A percentile compares a stretch with the other conserved stretches of the same genome.
Evolutionary conservation across 2,329 filamentous ascomycete genomes (phyloP).

Genomic region (Aphanocladium album): DNA sequence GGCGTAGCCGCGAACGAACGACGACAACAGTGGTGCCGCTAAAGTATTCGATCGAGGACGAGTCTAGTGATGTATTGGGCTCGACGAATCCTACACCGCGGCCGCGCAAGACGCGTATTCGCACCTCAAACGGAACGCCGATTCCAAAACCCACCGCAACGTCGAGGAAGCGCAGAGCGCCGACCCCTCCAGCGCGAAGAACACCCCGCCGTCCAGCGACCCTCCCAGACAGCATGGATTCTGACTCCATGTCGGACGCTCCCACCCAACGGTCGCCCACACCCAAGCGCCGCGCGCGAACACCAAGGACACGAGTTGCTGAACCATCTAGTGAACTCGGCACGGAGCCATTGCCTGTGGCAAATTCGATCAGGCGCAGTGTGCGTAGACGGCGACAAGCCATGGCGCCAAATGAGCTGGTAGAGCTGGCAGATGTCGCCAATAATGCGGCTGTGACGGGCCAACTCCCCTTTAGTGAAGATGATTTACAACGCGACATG

Average conservation of each 20-base stretch:
- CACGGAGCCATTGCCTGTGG: conserved; percentile 15
- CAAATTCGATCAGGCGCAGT: conserved; percentile 15
- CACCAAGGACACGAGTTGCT: conserved; percentile 13
- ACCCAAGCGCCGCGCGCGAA: conserved; percentile 13
- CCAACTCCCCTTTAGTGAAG: conserved; percentile 20
- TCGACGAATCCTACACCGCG: conserved; percentile 32
- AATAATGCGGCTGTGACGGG: conserved; percentile 14
- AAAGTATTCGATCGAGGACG: conserved; percentile 34
- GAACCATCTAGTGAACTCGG: conserved; percentile 25
- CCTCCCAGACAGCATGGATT: conserved; percentile 17
- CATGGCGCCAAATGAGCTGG: conserved; percentile 23
- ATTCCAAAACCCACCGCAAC: conserved; percentile 33
- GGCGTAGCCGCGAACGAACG: conserved; percentile 28
- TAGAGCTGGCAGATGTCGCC: conserved; percentile 21
- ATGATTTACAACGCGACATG: conserved; percentile 27
- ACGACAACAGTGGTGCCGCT: conserved; percentile 50
- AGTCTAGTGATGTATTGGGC: conserved; percentile 30
- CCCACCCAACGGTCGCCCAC: conserved; percentile 3
- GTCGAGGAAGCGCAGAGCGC: conserved; percentile 36
- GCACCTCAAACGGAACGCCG: conserved; percentile 49
- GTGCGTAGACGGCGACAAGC: conserved; percentile 20
- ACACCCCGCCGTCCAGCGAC: conserved; percentile 31
- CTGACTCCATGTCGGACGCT: conserved; percentile 8
- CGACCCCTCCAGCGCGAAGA: conserved; percentile 39
- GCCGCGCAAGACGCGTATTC: conserved; percentile 40